These are phyloP conservation scores for Basidiobolus meristosporus DNA, from an alignment of 371 early-diverging fungal genomes.

Conservation along the genomic window DNA sequence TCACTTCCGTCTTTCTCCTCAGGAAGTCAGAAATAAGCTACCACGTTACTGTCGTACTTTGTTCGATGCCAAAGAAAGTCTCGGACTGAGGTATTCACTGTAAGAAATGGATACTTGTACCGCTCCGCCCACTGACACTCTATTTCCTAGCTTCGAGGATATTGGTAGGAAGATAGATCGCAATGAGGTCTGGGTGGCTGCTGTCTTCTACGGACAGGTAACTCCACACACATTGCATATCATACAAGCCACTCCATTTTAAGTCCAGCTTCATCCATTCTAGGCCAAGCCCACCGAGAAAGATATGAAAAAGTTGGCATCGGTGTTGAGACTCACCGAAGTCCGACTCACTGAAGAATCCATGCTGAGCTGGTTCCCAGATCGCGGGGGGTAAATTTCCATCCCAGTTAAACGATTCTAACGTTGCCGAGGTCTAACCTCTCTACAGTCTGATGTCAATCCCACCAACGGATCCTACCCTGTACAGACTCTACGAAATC, in stretches of 20 bases:
- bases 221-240: neutral
- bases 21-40: too few species aligned
- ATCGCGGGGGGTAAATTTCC: slow-evolving; percentile 20
- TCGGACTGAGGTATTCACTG: too few species aligned
- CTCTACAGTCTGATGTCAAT: slow-evolving; percentile 12
- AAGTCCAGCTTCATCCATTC: neutral
- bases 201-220: slow-evolving; percentile 51
- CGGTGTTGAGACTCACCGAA: slow-evolving; percentile 25
- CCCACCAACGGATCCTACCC: slow-evolving; percentile 26
- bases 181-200: slow-evolving; percentile 45
- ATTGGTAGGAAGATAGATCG: slow-evolving; percentile 27
- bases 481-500: slow-evolving; percentile 31
- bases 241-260: neutral
- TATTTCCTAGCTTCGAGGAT: slow-evolving; percentile 22
- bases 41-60: too few species aligned
- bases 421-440: neutral
- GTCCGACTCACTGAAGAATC: slow-evolving; percentile 27
- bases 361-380: slow-evolving; percentile 24
- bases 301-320: slow-evolving; percentile 22
- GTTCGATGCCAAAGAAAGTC: too few species aligned
- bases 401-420: neutral
- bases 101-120: too few species aligned
- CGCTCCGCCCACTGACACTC: too few species aligned
- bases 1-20: too few species aligned
- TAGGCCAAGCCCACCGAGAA: slow-evolving; percentile 25